These are phyloP conservation scores for Thermothelomyces thermophilus DNA, from an alignment of 2,329 filamentous ascomycete species.

Conservation along the genomic window DNA sequence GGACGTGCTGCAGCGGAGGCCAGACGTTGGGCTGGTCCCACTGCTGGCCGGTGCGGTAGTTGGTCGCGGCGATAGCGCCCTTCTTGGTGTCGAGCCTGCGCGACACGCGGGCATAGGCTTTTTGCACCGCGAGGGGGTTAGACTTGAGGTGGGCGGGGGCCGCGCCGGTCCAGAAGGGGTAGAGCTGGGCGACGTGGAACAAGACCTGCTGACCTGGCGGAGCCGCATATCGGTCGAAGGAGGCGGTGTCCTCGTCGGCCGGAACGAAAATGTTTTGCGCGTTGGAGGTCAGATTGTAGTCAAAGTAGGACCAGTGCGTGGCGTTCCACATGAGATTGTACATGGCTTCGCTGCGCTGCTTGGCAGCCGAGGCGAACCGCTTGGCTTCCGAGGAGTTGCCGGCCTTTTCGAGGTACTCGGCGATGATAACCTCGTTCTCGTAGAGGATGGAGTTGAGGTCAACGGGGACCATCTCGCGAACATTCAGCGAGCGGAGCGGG, in stretches of 20 bases:
- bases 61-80: conserved; percentile 58
- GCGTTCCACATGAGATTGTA: conserved; percentile 58
- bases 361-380: conserved; percentile 44
- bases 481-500: conserved; percentile 58
- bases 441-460: conserved; percentile 65
- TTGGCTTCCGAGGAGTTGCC: conserved; percentile 46
- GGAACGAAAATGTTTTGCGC: conserved; percentile 50
- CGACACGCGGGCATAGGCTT: conserved; percentile 47
- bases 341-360: conserved; percentile 54
- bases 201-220: conserved; percentile 50
- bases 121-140: conserved; percentile 51
- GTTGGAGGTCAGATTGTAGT: conserved; percentile 58
- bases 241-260: conserved; percentile 39
- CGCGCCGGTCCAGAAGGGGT: conserved; percentile 63
- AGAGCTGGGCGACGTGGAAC: conserved; percentile 56
- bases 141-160: conserved; percentile 50
- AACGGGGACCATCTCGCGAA: conserved; percentile 51
- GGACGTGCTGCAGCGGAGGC: conserved; percentile 59
- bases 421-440: conserved; percentile 55
- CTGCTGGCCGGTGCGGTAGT: conserved; percentile 55
- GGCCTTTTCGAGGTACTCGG: conserved; percentile 44
- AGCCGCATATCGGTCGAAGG: conserved; percentile 38
- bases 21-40: conserved; percentile 68
- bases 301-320: conserved; percentile 58
- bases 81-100: conserved; percentile 44